phyloP scores from a whole-genome alignment of 2,329 filamentous ascomycete genomes.

The Mycosphaerella arachidis region DNA sequence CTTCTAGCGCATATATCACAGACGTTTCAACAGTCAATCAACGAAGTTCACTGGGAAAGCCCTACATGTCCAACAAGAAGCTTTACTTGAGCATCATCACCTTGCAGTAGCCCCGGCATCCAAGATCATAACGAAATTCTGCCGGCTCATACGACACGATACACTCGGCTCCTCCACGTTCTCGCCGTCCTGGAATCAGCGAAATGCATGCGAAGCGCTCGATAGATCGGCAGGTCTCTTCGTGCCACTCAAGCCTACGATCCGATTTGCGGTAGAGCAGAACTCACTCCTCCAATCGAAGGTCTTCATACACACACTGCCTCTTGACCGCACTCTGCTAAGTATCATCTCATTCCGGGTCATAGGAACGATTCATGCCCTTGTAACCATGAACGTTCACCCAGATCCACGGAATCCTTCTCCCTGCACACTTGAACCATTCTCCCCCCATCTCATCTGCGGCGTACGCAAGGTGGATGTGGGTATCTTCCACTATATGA shows the following conservation, averaged over 20 bases:
- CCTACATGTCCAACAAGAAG: neutral
- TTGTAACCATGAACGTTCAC: neutral
- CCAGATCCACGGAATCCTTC: neutral
- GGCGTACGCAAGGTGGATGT: neutral
- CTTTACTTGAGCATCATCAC: constrained; percentile 3
- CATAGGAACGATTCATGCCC: neutral
- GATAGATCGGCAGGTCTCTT: neutral
- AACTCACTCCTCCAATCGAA: neutral
- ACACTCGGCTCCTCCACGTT: constrained; percentile 1
- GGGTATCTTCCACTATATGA: neutral
- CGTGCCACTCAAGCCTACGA: neutral
- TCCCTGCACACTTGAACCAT: neutral
- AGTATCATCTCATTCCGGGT: neutral
- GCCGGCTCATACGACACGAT: constrained; percentile 2
- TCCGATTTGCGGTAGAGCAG: neutral
- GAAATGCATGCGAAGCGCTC: constrained; percentile 2
- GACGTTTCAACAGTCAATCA: constrained; percentile 5
- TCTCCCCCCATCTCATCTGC: neutral
- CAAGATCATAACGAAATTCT: constrained; percentile 1
- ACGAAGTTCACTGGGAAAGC: constrained; percentile 1
- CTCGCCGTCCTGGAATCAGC: neutral
- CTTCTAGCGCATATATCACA: constrained; percentile 5
- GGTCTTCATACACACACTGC: neutral
- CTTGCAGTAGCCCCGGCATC: constrained; percentile 8
- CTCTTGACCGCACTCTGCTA: constrained; percentile 2